Evolutionary conservation across 352 stramenopile genomes (phyloP).

Genomic region (Pythium volutum): DNA sequence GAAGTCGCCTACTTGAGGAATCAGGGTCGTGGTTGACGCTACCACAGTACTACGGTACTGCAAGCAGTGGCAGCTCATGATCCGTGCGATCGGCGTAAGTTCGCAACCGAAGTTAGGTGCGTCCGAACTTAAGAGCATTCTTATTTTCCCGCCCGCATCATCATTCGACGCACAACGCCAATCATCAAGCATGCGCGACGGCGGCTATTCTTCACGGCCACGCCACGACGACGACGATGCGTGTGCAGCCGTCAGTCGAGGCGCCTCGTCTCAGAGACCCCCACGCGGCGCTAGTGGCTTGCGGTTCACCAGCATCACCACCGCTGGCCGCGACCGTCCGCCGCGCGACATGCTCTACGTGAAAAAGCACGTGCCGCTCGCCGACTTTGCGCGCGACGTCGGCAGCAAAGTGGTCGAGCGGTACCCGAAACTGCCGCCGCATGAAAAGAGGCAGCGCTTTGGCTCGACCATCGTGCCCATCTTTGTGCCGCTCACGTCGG

Average conservation of each 20-base stretch:
- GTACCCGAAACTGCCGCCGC: neutral
- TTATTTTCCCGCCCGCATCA: neutral
- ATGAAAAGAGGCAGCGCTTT: slow-evolving; percentile 5
- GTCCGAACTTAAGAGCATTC: neutral
- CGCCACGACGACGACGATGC: neutral
- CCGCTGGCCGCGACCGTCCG: neutral
- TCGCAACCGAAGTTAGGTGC: neutral
- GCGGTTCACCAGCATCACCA: neutral
- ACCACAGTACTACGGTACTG: too few species aligned
- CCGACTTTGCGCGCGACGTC: slow-evolving; percentile 13
- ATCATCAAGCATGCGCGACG: neutral
- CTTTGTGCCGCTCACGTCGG: slow-evolving; percentile 10
- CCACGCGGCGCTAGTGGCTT: neutral
- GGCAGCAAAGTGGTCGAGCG: neutral
- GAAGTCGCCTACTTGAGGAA: too few species aligned
- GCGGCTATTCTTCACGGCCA: neutral
- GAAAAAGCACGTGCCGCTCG: slow-evolving; percentile 9
- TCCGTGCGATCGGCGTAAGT: too few species aligned
- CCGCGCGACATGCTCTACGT: slow-evolving; percentile 11
- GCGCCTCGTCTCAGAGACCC: neutral
- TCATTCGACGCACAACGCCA: neutral
- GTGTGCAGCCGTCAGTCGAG: too few species aligned
- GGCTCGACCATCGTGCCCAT: slow-evolving; percentile 15
- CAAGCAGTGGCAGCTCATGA: too few species aligned
- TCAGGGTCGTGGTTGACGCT: too few species aligned